Evolutionary conservation across 2,329 filamentous ascomycete genomes (phyloP), one percentile per base, ranked within the genome.

Genomic region (Ramularia endophylla): DNA sequence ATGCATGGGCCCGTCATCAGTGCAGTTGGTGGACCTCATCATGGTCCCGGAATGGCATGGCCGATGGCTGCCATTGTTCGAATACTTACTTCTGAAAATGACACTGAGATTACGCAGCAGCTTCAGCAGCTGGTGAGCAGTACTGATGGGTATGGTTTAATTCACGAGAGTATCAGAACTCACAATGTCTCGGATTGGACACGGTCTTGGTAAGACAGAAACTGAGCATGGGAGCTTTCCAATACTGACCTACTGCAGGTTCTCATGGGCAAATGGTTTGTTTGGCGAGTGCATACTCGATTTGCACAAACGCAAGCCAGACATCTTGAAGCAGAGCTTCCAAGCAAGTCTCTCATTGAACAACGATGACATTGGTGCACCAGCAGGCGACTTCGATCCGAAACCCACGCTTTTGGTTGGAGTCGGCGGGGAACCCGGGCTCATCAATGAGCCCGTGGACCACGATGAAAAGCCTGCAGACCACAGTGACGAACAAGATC

Each of bases 201-300:
- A 29, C 61, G 70, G 44, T 67, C 69, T 38, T 73, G 70, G 65
- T 70, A 39, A 39, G 49, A 43, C 11, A 8, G 11, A n/a, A 27
- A 36, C 22, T 40, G 22, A 16, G 16, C 12, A 19, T 37, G 36
- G 25, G 40, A 28, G n/a, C 6, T 13, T 1, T 18, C 30, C n/a
- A 13, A 9, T 16, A 18, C 30, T 32, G 15, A 32, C 30, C 11
- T 32, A 9, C 19, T 4, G 5, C 15, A 63, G 60, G 62, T 72
- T 64, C 44, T 65, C 63, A 5, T 72, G 70, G 70, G 70, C 68
- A 28, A 73, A 72, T 48, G 70, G 70, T 1, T 48, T 73, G 27
- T 72, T 71, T 53, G 70, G 69, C 12, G 67, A 72, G 53, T 68
- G 69, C 65, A 65, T 72, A 15, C 38, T 72, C 30, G 65, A 71